phyloP scores from a whole-genome alignment of 768 basidiomycete species.

The Russula compacta region DNA sequence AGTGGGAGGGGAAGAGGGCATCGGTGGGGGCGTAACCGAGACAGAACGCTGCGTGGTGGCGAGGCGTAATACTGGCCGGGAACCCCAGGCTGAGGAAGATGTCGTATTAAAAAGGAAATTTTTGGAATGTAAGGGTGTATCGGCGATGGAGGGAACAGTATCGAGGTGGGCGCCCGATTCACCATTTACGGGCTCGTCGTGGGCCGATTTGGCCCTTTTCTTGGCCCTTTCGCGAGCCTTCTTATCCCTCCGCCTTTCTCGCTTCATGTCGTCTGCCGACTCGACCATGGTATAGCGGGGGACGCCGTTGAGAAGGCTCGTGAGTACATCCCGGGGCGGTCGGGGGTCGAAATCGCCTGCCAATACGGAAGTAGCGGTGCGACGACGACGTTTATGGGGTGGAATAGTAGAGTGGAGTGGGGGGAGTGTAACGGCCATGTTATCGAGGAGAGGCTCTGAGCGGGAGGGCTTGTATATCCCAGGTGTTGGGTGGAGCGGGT shows the following conservation, averaged over 20 bases:
- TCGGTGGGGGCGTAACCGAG: conserved; percentile 63
- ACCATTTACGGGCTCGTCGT: conserved; percentile 22
- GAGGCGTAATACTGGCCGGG: conserved; percentile 66
- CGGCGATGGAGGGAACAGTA: conserved; percentile 19
- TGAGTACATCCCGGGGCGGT: conserved; percentile 65
- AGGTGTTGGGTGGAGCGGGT: conserved; percentile 14
- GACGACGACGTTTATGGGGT: conserved; percentile 33
- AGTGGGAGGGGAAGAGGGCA: conserved; percentile 56
- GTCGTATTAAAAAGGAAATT: conserved; percentile 12
- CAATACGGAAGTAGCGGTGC: conserved; percentile 68
- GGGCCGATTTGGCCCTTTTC: conserved; percentile 33
- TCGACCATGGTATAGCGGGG: conserved; percentile 55
- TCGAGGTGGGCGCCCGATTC: conserved; percentile 19
- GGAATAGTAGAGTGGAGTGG: conserved; percentile 15
- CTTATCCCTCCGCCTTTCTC: conserved; percentile 45
- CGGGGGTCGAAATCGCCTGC: conserved; percentile 65
- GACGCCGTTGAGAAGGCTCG: conserved; percentile 70
- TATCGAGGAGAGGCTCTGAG: neutral
- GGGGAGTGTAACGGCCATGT: conserved; percentile 29
- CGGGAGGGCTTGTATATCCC: conserved; percentile 1
- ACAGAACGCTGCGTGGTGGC: conserved; percentile 58
- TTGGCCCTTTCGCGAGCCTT: conserved; percentile 45
- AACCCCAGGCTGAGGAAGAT: conserved; percentile 54
- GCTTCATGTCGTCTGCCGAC: conserved; percentile 47
- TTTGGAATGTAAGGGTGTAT: conserved; percentile 14